phyloP scores from a whole-genome alignment of 148 eudicot genomes.

The Rheum nobile region DNA sequence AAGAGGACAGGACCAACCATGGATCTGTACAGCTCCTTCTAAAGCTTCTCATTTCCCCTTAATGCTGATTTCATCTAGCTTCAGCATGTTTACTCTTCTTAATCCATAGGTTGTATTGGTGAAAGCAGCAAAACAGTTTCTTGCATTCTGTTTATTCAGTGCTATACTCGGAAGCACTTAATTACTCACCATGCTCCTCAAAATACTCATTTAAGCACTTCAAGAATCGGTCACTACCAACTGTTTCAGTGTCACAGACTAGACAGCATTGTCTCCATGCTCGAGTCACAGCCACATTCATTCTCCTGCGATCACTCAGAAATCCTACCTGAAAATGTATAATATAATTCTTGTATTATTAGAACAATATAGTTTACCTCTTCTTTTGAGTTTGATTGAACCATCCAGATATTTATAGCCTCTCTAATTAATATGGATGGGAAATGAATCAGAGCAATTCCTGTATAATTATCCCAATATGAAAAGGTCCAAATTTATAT shows the following conservation, averaged over 20 bases:
- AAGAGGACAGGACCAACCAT: neutral
- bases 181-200: conserved; percentile 88
- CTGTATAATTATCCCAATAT: no score
- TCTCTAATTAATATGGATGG: neutral
- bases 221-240: conserved; percentile 68
- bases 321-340: conserved; percentile 64
- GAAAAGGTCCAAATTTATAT: neutral
- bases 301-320: conserved; percentile 83
- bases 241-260: conserved; percentile 93
- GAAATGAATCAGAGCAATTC: neutral
- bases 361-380: neutral
- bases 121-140: neutral
- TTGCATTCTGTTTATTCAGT: conserved; percentile 20
- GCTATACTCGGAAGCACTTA: conserved; percentile 85
- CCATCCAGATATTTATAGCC: no score
- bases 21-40: neutral
- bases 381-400: no score
- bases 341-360: neutral
- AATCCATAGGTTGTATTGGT: neutral
- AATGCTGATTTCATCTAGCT: neutral
- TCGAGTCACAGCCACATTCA: conserved; percentile 98
- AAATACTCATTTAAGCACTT: conserved; percentile 82
- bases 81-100: neutral
- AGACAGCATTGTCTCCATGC: conserved; percentile 94
- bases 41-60: neutral